Base-by-base conservation (phyloP, 768 basidiomycete genomes). In the Podaxis sp. region DNA sequence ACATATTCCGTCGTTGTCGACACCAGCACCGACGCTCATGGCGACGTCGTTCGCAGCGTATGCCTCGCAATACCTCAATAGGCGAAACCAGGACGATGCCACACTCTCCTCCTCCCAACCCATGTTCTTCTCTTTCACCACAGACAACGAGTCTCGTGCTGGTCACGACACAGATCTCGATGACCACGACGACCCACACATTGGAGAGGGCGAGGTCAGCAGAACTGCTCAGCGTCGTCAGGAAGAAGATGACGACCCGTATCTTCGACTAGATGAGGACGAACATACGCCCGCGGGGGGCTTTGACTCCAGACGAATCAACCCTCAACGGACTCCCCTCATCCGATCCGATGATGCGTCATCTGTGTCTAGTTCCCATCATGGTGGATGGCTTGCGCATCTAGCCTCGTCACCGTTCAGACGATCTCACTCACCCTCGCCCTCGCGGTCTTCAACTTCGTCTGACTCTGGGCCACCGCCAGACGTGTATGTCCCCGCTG, bases 51-150 rank as follows among this genome's bases (percentile, higher is more conserved):
- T 93, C 75, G 88, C 89, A 67, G 85, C 86, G 56, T 92, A 90
- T 78, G 91, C 91, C 55, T 92, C 91, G 49, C 90, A 92, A 68
- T 92, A 92, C 72, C 79, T 93, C 73, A 87, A 82, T 71, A 82
- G 83, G 67, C 86, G 85, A 69, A 81, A 75, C 55, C 64, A 69
- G 63, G 71, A 76, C 63, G 77, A 79, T 62, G 79, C 84, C 40
- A 84, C 82, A 67, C 76, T 84, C 68, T 82, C 84, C 44, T 83
- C 85, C 22, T 87, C 86, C 42, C 90, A 92, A 75, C 92, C 92
- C 59, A 84, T 94, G 74, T 94, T 94, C 81, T 94, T 90, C 81
- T 93, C 92, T 19, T 93, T 93, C 74, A 87, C 87, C 51, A 91
- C 90, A 65, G 89, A 91, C 76, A 82, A 87, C 59, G 89, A 82